Conservation (phyloP, 2,329 filamentous ascomycete genomes). For the Alternaria dauci region DNA sequence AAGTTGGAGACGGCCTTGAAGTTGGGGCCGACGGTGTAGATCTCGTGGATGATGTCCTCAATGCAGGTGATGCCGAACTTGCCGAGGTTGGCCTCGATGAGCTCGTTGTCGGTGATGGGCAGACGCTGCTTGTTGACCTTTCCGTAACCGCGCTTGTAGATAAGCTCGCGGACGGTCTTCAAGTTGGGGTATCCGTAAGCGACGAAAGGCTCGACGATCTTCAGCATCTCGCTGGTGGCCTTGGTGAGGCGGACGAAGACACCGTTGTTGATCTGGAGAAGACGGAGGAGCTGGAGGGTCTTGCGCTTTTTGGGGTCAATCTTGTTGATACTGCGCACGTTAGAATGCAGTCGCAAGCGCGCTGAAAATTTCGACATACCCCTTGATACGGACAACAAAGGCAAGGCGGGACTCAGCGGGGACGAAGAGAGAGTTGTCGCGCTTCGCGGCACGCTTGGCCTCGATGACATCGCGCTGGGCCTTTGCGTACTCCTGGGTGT, state of each 20-base stretch:
- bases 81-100: conserved; percentile 96
- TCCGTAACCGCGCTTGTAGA: conserved; percentile 98
- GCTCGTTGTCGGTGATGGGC: conserved; percentile 94
- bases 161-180: conserved; percentile 97
- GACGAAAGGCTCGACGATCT: conserved; percentile 97
- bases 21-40: conserved; percentile 96
- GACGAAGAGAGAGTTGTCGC: conserved; percentile 93
- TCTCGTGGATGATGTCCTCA: conserved; percentile 99
- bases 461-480: conserved; percentile 97
- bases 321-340: conserved; percentile 92
- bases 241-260: conserved; percentile 98
- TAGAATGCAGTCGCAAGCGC: conserved; percentile 4
- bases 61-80: conserved; percentile 96
- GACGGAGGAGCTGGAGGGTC: conserved; percentile 99
- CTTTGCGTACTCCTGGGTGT: conserved; percentile 99
- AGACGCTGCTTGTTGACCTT: conserved; percentile 99
- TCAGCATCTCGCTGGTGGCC: conserved; percentile 97
- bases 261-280: conserved; percentile 99
- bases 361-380: conserved; percentile 59
- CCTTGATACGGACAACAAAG: conserved; percentile 99
- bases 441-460: conserved; percentile 86
- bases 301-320: conserved; percentile 99
- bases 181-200: conserved; percentile 99
- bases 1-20: conserved; percentile 99
- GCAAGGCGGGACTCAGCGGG: conserved; percentile 95